Conservation (phyloP, 2,329 filamentous ascomycete genomes). For the Coniochaeta sp. region DNA sequence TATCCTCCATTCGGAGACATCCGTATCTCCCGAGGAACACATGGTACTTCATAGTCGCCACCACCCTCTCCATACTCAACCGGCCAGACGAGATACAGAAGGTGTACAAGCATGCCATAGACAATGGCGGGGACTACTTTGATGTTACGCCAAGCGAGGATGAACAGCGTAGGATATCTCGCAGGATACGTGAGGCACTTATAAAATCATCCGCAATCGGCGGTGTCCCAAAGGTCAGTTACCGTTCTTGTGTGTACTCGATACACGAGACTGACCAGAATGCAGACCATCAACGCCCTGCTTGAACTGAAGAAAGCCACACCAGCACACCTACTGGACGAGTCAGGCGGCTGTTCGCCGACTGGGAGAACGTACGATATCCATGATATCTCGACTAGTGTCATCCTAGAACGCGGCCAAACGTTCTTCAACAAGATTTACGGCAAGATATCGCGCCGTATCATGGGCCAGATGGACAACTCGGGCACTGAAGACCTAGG, state of each 20-base stretch:
- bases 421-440: constrained; percentile 40
- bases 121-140: constrained; percentile 14
- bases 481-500: constrained; percentile 43
- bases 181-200: constrained; percentile 40
- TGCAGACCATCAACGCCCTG: constrained; percentile 38
- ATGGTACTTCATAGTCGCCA: constrained; percentile 41
- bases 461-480: constrained; percentile 39
- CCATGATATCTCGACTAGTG: constrained; percentile 21
- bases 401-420: constrained; percentile 34
- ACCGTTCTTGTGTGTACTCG: background rate
- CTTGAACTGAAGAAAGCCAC: constrained; percentile 35
- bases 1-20: constrained; percentile 30
- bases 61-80: constrained; percentile 38
- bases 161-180: constrained; percentile 33
- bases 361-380: constrained; percentile 30
- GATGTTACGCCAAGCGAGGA: constrained; percentile 18
- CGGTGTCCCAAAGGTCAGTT: constrained; percentile 39
- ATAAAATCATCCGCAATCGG: constrained; percentile 39
- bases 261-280: background rate
- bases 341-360: constrained; percentile 25
- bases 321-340: constrained; percentile 31
- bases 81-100: constrained; percentile 38
- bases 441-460: constrained; percentile 37
- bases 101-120: constrained; percentile 34
- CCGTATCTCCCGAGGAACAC: constrained; percentile 33